Evolutionary conservation across 2,329 filamentous ascomycete genomes (phyloP).

Genomic region (Paraphoma chrysanthemicola): DNA sequence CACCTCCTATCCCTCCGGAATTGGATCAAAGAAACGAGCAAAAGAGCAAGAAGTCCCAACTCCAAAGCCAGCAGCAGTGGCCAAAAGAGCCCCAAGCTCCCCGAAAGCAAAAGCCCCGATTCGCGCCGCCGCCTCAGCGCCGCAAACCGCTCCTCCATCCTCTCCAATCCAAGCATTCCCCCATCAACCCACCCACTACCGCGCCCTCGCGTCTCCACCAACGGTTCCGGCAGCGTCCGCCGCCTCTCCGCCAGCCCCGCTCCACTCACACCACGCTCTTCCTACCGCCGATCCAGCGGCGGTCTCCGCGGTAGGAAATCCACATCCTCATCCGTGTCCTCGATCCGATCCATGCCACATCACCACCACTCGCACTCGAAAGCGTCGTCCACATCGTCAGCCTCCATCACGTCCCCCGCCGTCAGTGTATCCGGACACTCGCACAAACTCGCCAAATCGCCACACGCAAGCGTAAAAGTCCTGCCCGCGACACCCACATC

Average conservation of each 20-base stretch:
- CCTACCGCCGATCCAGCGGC: conserved; percentile 80
- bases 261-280: conserved; percentile 86
- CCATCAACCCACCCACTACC: conserved; percentile 44
- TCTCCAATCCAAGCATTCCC: conserved; percentile 48
- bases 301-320: conserved; percentile 92
- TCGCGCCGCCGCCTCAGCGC: conserved; percentile 45
- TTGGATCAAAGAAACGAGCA: conserved; percentile 71
- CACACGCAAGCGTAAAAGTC: conserved; percentile 91
- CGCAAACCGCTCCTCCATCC: conserved; percentile 42
- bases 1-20: conserved; percentile 73
- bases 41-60: conserved; percentile 42
- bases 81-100: conserved; percentile 40
- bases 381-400: conserved; percentile 87
- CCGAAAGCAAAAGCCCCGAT: conserved; percentile 34
- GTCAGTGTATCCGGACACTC: conserved; percentile 61
- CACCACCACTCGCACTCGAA: conserved; percentile 92
- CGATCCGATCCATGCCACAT: conserved; percentile 77
- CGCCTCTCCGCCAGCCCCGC: conserved; percentile 84
- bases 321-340: conserved; percentile 93
- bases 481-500: conserved; percentile 83
- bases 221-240: conserved; percentile 47
- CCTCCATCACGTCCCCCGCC: conserved; percentile 63
- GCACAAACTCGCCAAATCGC: conserved; percentile 73
- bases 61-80: conserved; percentile 42
- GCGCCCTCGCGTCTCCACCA: conserved; percentile 54